These are phyloP conservation scores for Thinopyrum obtusiflorum DNA, from an alignment of 202 grass and related monocot genomes.

Conservation along the genomic window DNA sequence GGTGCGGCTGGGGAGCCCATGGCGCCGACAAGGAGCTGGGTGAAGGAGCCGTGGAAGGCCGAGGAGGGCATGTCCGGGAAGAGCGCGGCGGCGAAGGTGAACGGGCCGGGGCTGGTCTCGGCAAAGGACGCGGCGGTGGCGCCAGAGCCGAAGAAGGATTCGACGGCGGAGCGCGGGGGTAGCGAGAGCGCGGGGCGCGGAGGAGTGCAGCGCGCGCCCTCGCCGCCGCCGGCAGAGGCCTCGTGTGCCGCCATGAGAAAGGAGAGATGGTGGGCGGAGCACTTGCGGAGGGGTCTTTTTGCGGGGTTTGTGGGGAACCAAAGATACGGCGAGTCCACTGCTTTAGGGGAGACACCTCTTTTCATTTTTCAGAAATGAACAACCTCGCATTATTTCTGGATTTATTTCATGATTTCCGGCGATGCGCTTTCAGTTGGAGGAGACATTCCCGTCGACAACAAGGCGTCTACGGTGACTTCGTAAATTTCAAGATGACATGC, in stretches of 20 bases:
- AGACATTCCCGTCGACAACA: too few relatives aligned
- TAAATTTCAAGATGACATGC: too few relatives aligned
- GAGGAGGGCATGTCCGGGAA: slow-evolving; percentile 58
- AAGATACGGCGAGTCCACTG: slow-evolving; percentile 7
- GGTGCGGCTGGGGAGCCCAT: slow-evolving; percentile 45
- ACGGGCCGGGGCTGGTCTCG: slow-evolving; percentile 56
- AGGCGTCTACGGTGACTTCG: too few relatives aligned
- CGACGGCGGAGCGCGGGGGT: slow-evolving; percentile 43
- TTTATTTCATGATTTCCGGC: too few relatives aligned
- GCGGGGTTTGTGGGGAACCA: background rate
- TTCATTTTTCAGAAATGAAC: too few relatives aligned
- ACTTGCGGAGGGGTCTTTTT: background rate
- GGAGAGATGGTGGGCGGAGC: background rate
- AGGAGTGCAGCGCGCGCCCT: slow-evolving; percentile 16
- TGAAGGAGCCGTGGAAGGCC: slow-evolving; percentile 76
- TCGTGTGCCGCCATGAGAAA: slow-evolving; percentile 20
- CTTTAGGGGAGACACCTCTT: background rate
- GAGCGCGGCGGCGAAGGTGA: slow-evolving; percentile 58
- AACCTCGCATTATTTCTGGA: too few relatives aligned
- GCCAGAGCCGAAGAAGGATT: slow-evolving; percentile 40
- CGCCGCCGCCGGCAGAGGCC: slow-evolving; percentile 2
- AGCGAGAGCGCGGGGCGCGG: slow-evolving; percentile 47
- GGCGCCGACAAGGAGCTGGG: slow-evolving; percentile 77
- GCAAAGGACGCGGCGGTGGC: background rate
- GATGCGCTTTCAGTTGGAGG: too few relatives aligned